A percentile compares a stretch with the other conserved stretches of the same genome.
phyloP scores from a whole-genome alignment of 2,329 filamentous ascomycete species.

The Pyrenophora seminiperda region DNA sequence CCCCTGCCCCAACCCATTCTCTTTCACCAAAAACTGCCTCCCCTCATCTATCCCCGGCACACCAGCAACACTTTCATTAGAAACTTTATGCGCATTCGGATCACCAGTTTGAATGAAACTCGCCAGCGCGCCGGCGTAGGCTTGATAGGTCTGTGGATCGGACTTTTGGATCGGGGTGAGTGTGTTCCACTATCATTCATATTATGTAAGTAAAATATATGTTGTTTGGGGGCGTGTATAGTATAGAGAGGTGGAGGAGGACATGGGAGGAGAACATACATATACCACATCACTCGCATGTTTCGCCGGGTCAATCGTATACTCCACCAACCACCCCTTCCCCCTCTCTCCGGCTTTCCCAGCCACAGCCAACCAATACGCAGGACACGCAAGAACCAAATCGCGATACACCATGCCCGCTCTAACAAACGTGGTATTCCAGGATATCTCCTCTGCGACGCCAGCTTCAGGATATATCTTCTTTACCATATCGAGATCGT shows the following conservation, averaged over 20 bases:
- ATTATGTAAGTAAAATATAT: slow-evolving; percentile 7
- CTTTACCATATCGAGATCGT: slow-evolving; percentile 50
- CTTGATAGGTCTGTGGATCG: slow-evolving; percentile 61
- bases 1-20: slow-evolving; percentile 53
- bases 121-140: slow-evolving; percentile 63
- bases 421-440: slow-evolving; percentile 58
- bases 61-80: slow-evolving; percentile 49
- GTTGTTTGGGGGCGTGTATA: neutral
- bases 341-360: slow-evolving; percentile 51
- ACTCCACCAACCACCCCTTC: slow-evolving; percentile 62
- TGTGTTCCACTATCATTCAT: slow-evolving; percentile 56
- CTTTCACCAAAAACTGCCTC: slow-evolving; percentile 59
- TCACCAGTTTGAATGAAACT: slow-evolving; percentile 65
- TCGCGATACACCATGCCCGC: slow-evolving; percentile 65
- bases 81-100: slow-evolving; percentile 63
- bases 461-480: slow-evolving; percentile 57
- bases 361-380: slow-evolving; percentile 61
- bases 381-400: slow-evolving; percentile 63
- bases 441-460: slow-evolving; percentile 55
- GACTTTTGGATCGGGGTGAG: slow-evolving; percentile 59
- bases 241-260: neutral
- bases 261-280: no score
- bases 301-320: slow-evolving; percentile 63
- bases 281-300: slow-evolving; percentile 61
- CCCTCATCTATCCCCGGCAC: slow-evolving; percentile 54